Evolutionary conservation across 2,329 filamentous ascomycete genomes (phyloP), one percentile per base, ranked within the genome.

Genomic region (Fusarium nygamai): DNA sequence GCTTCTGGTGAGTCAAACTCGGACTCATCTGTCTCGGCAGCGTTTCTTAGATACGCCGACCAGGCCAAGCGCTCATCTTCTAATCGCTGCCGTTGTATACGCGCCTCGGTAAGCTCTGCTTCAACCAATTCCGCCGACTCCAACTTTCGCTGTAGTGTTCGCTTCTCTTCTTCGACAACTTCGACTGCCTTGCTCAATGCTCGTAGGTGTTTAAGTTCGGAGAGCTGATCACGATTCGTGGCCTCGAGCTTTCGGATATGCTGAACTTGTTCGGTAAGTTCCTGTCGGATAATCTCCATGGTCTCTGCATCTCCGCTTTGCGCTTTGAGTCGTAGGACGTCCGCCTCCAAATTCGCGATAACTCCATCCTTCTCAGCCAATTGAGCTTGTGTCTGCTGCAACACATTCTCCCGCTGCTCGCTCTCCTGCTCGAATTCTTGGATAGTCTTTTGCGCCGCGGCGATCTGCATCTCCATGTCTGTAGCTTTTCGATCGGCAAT

Each of bases 91-190:
- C 93, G 92, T 79, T 98, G 95, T 44, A 97, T 87, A 71, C 93
- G 90, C 27, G 93, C 90, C 80, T 98, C 96, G 16, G 90, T 88
- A 19, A 98, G 86, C 79, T 98, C 93, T 34, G 89, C 87, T 78
- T 96, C 91, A 16, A 98, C 79, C 19, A 90, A 87, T 65, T 94
- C 91, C 82, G 96, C 92, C 43, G 92, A 86, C 69, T 94, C 91
- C 3, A 99, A 82, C 79, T 91, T 94, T 38, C 92, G 91, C 81
- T 96, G 92, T 29, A 99, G 84, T 0, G 91, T 90, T 71, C 94
- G 88, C 86, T 98, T 98, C 85, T 99, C 95, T 81, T 99, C 96
- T 80, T 99, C 95, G 0, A 98, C 93, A 5, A 99, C 90, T 79
- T 98, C 94, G 4, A 98, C 92, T n/a, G 93, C 94, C 83, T 94